A percentile compares a stretch with the other conserved stretches of the same genome.
Conservation (phyloP, 2,329 filamentous ascomycete genomes). For the Fusarium annulatum region DNA sequence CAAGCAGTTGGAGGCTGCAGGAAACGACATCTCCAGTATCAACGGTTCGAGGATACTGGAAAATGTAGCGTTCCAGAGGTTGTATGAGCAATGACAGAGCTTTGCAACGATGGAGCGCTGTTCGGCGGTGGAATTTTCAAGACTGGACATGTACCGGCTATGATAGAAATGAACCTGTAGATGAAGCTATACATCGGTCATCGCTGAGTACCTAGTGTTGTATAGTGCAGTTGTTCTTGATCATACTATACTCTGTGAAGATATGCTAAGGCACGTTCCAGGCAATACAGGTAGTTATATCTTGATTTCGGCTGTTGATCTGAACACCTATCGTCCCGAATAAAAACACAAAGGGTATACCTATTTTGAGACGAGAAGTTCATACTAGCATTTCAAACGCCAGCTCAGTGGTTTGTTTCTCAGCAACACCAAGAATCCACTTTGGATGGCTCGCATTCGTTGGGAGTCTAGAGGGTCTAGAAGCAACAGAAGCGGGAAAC, state of each 20-base stretch:
- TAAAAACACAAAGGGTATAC: neutral
- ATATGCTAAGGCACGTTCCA: neutral
- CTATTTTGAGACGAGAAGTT: neutral
- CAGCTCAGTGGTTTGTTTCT: neutral
- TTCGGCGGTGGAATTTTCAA: neutral
- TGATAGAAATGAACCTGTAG: no score
- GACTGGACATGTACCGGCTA: no score
- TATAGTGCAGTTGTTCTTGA: neutral
- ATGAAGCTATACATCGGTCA: neutral
- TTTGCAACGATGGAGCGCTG: no score
- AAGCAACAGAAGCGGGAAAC: neutral
- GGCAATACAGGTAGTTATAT: neutral
- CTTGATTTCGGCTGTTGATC: neutral
- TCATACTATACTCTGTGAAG: neutral
- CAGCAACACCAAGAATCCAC: neutral
- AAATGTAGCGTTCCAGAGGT: conserved; percentile 22
- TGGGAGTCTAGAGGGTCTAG: neutral
- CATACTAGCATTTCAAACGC: neutral
- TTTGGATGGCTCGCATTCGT: neutral
- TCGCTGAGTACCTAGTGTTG: neutral
- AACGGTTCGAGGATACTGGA: conserved; percentile 28
- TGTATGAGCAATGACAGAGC: neutral
- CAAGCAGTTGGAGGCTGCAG: neutral
- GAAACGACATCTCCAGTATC: conserved; percentile 9
- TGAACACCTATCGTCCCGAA: neutral